Evolutionary conservation across 768 basidiomycete genomes (phyloP).

Genomic region (Suillus sp.): DNA sequence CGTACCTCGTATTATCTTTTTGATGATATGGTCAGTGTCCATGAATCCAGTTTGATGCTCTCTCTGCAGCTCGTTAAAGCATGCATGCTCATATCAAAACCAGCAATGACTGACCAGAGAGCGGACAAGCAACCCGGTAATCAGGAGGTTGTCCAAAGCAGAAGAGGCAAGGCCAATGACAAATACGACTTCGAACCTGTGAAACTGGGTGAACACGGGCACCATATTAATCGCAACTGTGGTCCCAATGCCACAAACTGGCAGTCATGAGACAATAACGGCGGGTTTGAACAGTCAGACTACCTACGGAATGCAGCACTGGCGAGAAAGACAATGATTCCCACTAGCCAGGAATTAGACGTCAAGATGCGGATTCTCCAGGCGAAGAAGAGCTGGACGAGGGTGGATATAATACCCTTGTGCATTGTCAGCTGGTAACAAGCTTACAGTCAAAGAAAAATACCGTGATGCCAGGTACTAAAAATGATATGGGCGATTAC

Average conservation of each 20-base stretch:
- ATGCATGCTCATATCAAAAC: neutral
- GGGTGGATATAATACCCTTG: conserved; percentile 30
- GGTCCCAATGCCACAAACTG: conserved; percentile 35
- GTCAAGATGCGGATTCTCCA: conserved; percentile 29
- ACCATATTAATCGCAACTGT: conserved; percentile 32
- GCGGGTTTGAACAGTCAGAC: neutral
- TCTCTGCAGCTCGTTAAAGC: conserved; percentile 29
- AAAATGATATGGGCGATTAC: neutral
- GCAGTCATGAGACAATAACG: conserved; percentile 11
- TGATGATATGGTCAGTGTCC: conserved; percentile 41
- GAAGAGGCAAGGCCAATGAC: conserved; percentile 48
- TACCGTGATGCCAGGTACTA: conserved; percentile 30
- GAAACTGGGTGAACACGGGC: conserved; percentile 30
- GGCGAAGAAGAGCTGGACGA: conserved; percentile 33
- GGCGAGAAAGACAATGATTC: conserved; percentile 18
- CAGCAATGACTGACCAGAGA: conserved; percentile 39
- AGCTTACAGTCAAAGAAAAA: neutral
- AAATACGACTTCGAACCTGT: conserved; percentile 33
- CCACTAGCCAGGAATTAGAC: conserved; percentile 16
- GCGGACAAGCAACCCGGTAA: conserved; percentile 44
- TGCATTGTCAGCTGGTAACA: neutral
- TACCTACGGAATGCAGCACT: conserved; percentile 23
- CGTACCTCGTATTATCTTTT: conserved; percentile 37
- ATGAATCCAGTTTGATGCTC: conserved; percentile 38
- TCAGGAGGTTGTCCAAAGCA: conserved; percentile 48